Conservation (phyloP, 1,284 basidiomycete species). For the Ceratobasidium sp. region DNA sequence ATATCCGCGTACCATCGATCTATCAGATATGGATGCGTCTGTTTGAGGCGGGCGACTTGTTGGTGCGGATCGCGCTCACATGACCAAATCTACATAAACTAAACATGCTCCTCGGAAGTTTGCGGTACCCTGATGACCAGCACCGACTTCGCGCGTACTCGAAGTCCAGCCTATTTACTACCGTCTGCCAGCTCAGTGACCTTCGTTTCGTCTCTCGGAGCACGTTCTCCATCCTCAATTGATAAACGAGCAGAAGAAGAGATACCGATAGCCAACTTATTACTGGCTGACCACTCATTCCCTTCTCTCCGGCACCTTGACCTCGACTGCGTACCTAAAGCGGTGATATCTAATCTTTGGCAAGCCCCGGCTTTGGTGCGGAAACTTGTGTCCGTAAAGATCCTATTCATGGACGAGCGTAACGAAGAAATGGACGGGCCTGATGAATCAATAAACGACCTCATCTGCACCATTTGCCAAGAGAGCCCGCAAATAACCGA, state of each 20-base stretch:
- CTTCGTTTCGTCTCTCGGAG: constrained; percentile 19
- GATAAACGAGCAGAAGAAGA: neutral
- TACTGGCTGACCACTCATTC: neutral
- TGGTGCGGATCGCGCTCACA: neutral
- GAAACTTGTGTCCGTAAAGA: neutral
- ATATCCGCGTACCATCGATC: neutral
- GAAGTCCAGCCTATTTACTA: neutral
- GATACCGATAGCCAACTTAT: neutral
- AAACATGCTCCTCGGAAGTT: neutral
- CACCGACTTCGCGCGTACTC: neutral
- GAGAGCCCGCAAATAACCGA: neutral
- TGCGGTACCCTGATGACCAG: neutral
- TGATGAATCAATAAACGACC: neutral
- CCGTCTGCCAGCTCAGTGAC: neutral
- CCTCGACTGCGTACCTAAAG: neutral
- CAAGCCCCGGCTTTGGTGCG: neutral
- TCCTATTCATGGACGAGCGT: neutral
- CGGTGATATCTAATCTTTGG: neutral
- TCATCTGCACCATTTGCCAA: neutral
- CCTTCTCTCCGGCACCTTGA: neutral
- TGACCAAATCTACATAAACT: neutral
- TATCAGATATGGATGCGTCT: neutral
- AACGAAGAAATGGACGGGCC: no score
- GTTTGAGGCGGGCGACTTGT: neutral
- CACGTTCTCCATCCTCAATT: neutral